Base-by-base conservation (phyloP, 2,329 filamentous ascomycete genomes). In the Diaporthe nobilis region DNA sequence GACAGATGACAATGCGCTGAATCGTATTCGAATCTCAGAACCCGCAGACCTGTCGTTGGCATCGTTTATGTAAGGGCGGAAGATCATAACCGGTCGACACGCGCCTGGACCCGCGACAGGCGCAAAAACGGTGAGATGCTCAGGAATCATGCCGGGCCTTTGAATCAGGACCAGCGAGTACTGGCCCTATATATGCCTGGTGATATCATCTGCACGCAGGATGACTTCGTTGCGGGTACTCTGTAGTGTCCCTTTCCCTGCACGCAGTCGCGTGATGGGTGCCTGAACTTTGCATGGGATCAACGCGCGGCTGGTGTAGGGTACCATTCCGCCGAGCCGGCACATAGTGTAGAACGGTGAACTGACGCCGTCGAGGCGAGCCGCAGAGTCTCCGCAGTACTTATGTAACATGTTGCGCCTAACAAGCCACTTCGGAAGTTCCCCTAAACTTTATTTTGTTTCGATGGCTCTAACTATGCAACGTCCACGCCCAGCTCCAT, bases 191-290 rank as follows among this genome's bases (percentile, higher is more conserved):
- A 70, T 70, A 70, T 70, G 65, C 65, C n/a, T 20, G 49, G 65
- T 70, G 65, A 70, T 70, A 70, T 70, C 65, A 70, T 70, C n/a
- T 42, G 65, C 49, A 70, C 65, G 65, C 49, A 70, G 49, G 65
- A 70, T 70, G 65, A 70, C 65, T 70, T 70, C 49, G 65, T 70
- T 70, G 65, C 65, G 47, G 65, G 49, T 55, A 55, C 49, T 22
- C 49, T 68, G 22, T 25, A 39, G 65, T 53, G 47, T 4, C 0
- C 65, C 31, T 53, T 34, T 68, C 65, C 65, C 65, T 55, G 65
- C 31, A 28, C 12, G 34, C 8, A 22, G 65, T 70, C 65, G 65
- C 65, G 49, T 70, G 65, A 70, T 70, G 65, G 47, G 47, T 70
- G 65, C 49, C 65, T 55, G 65, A 61, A 17, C 58, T 61, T 61